Evolutionary conservation across 768 basidiomycete genomes (phyloP).

Genomic region (Lactarius akahatsu): DNA sequence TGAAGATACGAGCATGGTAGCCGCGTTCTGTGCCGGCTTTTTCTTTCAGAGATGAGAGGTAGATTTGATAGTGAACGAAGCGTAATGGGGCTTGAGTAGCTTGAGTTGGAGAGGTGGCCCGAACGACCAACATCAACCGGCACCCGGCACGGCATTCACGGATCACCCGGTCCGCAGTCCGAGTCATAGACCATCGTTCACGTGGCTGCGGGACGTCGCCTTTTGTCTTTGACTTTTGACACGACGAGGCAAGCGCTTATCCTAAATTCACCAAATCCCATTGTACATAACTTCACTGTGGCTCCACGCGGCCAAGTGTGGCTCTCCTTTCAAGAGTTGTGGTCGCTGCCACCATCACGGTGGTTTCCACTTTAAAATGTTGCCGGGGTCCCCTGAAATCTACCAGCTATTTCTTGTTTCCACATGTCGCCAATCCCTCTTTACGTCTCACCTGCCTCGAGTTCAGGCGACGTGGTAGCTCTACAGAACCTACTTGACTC

Average conservation of each 20-base stretch:
- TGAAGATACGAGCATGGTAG: conserved; percentile 20
- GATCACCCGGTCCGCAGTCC: too few species aligned
- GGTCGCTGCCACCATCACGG: background rate
- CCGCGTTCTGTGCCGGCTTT: background rate
- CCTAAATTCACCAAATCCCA: too few species aligned
- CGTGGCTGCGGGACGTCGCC: too few species aligned
- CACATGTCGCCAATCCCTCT: too few species aligned
- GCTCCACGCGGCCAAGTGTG: too few species aligned
- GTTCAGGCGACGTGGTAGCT: too few species aligned
- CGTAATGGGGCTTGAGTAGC: background rate
- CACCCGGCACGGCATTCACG: background rate
- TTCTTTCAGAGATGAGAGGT: background rate
- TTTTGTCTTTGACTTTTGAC: too few species aligned
- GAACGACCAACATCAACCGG: background rate
- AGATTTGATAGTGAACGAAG: background rate
- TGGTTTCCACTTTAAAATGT: background rate
- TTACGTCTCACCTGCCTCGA: too few species aligned
- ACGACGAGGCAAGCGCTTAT: too few species aligned
- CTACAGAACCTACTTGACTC: conserved; percentile 38
- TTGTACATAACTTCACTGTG: background rate
- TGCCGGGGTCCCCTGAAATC: background rate
- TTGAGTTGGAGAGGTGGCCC: background rate
- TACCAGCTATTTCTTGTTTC: too few species aligned
- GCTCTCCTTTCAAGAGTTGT: background rate
- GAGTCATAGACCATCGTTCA: too few species aligned